Evolutionary conservation across 495 filamentous ascomycete genomes (phyloP).

Genomic region (Bathelium albidoporum): DNA sequence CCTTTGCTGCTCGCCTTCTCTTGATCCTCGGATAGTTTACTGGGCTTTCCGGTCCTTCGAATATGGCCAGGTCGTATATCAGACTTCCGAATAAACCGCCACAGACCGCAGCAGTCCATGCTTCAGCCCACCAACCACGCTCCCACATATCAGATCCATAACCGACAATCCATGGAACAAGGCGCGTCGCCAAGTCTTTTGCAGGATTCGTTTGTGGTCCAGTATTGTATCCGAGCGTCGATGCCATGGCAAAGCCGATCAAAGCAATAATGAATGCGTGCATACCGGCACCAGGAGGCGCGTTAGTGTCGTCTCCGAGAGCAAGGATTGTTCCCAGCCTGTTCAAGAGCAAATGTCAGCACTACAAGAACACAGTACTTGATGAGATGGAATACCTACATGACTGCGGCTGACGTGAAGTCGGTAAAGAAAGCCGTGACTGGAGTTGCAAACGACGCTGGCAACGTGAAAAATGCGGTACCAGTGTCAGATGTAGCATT

Average conservation of each 20-base stretch:
- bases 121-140: slow-evolving; percentile 12
- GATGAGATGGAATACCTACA: slow-evolving; percentile 22
- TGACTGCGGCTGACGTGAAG: slow-evolving; percentile 38
- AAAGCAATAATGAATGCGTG: slow-evolving; percentile 26
- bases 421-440: slow-evolving; percentile 44
- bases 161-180: slow-evolving; percentile 31
- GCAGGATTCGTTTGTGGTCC: slow-evolving; percentile 13
- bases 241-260: slow-evolving; percentile 6
- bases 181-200: slow-evolving; percentile 10
- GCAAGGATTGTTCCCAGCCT: slow-evolving; percentile 35
- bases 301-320: slow-evolving; percentile 45
- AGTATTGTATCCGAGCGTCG: slow-evolving; percentile 10
- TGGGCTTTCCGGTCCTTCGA: slow-evolving; percentile 8
- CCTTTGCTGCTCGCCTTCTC: neutral
- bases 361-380: neutral
- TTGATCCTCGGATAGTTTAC: slow-evolving; percentile 4
- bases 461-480: slow-evolving; percentile 35
- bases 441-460: slow-evolving; percentile 34
- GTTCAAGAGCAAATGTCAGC: neutral
- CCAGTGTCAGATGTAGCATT: slow-evolving; percentile 14
- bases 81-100: slow-evolving; percentile 3
- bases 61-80: slow-evolving; percentile 7
- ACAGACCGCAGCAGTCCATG: slow-evolving; percentile 3
- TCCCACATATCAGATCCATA: slow-evolving; percentile 21
- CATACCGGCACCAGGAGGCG: slow-evolving; percentile 46